Base-by-base conservation (phyloP, 192 early-diverging fungal species). In the Coemansia sp. region DNA sequence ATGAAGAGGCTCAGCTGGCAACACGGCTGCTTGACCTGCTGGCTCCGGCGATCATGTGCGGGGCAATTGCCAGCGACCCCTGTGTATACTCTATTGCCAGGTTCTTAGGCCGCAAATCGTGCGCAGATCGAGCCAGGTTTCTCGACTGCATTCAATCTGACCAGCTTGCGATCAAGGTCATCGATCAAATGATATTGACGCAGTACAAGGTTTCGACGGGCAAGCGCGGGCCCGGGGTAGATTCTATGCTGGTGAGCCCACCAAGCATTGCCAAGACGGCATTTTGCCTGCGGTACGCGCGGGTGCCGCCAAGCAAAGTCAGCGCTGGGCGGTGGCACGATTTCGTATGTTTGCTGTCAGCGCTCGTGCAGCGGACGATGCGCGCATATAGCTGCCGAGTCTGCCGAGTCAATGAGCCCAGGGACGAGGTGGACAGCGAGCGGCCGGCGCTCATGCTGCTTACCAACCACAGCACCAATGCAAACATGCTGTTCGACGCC, bases 321-420 rank as follows among this genome's bases (percentile, higher is more conserved):
- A 39, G 17, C 0, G 11, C 50, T 0, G 26, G 19, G 1, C 23
- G 50, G 9, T 76, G 66, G 66, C 34, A 50, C 23, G 20, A 42
- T 1, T 12, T 69, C 3, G 51, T 69, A 5, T 25, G 50, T 17
- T 2, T 60, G 5, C 55, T 76, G 8, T 8, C 41, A 8, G 32
- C 35, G 45, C 58, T 76, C 11, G 66, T 62, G 9, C 66, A 76
- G 58, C 47, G 66, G 12, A 35, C 60, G 0, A 42, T 57, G 26
- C 44, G 51, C 12, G 60, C 60, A 1, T 75, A 41, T 39, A 35
- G 36, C 28, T 55, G 55, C 27, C 64, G 71, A 8, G 29, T 75
- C 34, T 67, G 60, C 41, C 32, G 15, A 3, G 56, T 28, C 2
- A 75, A 75, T 43, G 14, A 2, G 35, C 34, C 35, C 9, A 23